Conservation (phyloP, 2,329 filamentous ascomycete genomes). For the Aspergillus sp. region DNA sequence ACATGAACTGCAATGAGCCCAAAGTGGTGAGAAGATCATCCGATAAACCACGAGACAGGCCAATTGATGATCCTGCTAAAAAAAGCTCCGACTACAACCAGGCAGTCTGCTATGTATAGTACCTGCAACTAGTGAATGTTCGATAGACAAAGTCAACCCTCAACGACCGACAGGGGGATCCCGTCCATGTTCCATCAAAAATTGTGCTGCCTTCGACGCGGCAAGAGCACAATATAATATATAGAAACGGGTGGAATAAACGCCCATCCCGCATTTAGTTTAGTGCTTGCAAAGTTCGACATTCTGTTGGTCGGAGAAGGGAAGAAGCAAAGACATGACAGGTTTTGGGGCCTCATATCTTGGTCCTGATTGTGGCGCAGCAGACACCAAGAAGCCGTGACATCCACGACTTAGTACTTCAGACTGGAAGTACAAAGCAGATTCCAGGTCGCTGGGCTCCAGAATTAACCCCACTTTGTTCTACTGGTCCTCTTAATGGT, state of each 20-base stretch:
- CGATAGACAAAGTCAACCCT: not conserved
- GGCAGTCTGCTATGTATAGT: not conserved
- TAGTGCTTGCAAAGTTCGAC: not conserved
- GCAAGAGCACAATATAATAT: not conserved
- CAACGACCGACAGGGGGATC: not conserved
- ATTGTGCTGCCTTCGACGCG: slow-evolving; percentile 2
- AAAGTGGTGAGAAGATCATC: not conserved
- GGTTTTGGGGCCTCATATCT: not conserved
- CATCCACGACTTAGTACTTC: too few relatives aligned
- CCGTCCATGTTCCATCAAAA: not conserved
- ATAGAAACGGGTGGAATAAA: not conserved
- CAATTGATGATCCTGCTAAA: not conserved
- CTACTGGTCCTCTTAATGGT: too few relatives aligned
- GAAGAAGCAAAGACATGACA: not conserved
- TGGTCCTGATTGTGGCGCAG: not conserved
- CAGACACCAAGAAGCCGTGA: not conserved
- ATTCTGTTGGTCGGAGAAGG: not conserved
- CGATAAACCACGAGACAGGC: not conserved
- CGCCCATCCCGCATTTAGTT: not conserved
- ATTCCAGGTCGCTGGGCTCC: not conserved
- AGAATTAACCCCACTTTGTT: not conserved
- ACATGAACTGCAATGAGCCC: not conserved
- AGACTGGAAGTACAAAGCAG: too few relatives aligned
- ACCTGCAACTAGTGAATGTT: not conserved
- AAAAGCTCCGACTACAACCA: not conserved